Evolutionary conservation across 176 grass and related monocot genomes (phyloP).

Genomic region (Tuctoria greenei): DNA sequence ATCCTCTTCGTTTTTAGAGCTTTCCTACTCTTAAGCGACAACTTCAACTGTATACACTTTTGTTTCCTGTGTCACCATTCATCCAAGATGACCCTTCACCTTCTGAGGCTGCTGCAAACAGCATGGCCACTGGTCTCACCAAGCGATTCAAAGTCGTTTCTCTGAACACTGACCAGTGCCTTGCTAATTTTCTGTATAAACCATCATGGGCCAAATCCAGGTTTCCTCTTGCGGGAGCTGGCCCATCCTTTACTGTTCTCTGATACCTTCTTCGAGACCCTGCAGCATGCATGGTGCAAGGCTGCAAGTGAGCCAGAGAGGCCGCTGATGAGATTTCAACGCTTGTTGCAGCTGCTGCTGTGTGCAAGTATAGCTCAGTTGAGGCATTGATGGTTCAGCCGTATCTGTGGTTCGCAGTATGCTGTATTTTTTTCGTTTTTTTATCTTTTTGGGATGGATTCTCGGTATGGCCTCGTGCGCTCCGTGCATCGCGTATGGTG

Average conservation of each 20-base stretch:
- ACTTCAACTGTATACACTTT: constrained; percentile 19
- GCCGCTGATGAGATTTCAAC: constrained; percentile 44
- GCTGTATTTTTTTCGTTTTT: neutral
- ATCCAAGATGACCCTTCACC: constrained; percentile 30
- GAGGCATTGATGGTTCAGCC: constrained; percentile 30
- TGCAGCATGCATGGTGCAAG: too few species aligned
- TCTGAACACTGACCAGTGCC: constrained; percentile 36
- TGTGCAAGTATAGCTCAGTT: constrained; percentile 22
- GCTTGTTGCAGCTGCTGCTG: constrained; percentile 11
- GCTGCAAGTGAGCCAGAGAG: constrained; percentile 33
- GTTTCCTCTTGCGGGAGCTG: constrained; percentile 48
- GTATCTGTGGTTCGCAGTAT: constrained; percentile 18
- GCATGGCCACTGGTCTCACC: constrained; percentile 14
- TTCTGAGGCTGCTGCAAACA: constrained; percentile 24
- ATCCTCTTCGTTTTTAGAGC: neutral
- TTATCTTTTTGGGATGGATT: neutral
- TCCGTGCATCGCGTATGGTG: neutral
- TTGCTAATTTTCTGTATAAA: constrained; percentile 33
- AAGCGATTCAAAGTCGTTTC: constrained; percentile 35
- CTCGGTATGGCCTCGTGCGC: neutral
- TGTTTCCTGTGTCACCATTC: constrained; percentile 42
- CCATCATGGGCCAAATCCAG: constrained; percentile 41
- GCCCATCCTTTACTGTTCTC: constrained; percentile 31
- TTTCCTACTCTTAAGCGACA: constrained; percentile 23
- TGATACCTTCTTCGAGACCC: constrained; percentile 14